Percentiles rank a stretch among this genome's conserved stretches.
Conservation (phyloP, 306 rosid species). For the Prunus mume region DNA sequence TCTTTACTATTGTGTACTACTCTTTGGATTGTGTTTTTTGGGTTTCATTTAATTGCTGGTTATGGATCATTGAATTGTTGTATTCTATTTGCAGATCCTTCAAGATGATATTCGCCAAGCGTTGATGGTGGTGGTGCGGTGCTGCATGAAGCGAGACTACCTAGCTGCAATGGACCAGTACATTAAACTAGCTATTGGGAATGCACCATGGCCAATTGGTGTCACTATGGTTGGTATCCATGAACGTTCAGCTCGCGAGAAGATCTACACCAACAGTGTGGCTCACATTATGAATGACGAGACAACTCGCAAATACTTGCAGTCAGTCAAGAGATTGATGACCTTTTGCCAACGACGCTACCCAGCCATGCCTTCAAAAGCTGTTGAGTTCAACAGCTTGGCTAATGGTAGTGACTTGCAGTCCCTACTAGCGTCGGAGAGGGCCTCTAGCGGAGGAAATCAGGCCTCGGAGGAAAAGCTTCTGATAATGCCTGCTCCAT, state of each 20-base stretch:
- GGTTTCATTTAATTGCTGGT: neutral
- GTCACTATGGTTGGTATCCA: slow-evolving; percentile 99
- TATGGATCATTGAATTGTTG: neutral
- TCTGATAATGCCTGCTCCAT: slow-evolving; percentile 72
- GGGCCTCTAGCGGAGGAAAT: slow-evolving; percentile 43
- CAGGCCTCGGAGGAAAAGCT: slow-evolving; percentile 66
- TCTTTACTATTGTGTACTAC: neutral
- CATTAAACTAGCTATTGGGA: slow-evolving; percentile 91
- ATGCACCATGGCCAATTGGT: slow-evolving; percentile 99
- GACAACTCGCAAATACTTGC: slow-evolving; percentile 92
- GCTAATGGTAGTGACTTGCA: slow-evolving; percentile 99
- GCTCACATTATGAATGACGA: slow-evolving; percentile 99
- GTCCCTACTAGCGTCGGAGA: slow-evolving; percentile 85
- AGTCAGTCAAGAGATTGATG: slow-evolving; percentile 89
- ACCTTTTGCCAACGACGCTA: slow-evolving; percentile 95
- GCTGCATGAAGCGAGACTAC: slow-evolving; percentile 94
- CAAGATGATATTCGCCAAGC: slow-evolving; percentile 91
- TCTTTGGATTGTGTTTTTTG: neutral
- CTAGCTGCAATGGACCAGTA: slow-evolving; percentile 98
- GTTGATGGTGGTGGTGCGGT: slow-evolving; percentile 68
- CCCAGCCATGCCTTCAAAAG: slow-evolving; percentile 94
- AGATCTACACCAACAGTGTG: slow-evolving; percentile 97
- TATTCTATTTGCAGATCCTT: slow-evolving; percentile 57
- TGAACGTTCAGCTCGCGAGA: slow-evolving; percentile 97
- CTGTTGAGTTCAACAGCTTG: slow-evolving; percentile 98